Evolutionary conservation across 257 asterid species (phyloP), one percentile per base, ranked within the genome.

Genomic region (Rubia yunnanensis): DNA sequence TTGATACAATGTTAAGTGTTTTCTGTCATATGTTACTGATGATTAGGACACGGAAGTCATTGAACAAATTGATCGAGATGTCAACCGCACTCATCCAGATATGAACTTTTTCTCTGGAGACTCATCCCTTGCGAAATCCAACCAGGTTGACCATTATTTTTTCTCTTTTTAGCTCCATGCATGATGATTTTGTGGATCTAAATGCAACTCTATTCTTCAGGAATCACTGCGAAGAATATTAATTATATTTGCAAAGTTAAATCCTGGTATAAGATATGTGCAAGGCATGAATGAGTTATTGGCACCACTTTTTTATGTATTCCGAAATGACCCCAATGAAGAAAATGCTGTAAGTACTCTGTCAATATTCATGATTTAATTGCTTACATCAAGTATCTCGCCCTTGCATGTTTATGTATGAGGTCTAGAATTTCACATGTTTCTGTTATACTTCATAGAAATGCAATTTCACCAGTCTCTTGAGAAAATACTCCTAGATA

Each of bases 241-340:
- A 79, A 84, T 84, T 71, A 66, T 92, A 66, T 92, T 84, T 79
- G 98, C 98, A 23, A 92, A 92, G 82, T 76, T 92, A 78, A 92
- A 92, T 80, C 98, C 98, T 39, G 97, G 98, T 71, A 87, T 92
- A 80, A 83, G 96, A 92, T 92, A 92, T 32, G 98, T 92, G 70
- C 98, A 92, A 84, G 98, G 98, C 79, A 92, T 92, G 98, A 92
- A 92, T 80, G 98, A 92, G 85, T 66, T 92, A 60, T 78, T 92
- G 80, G 98, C 98, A 0, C 98, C 98, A 55, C 73, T 92, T 26
- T 89, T 67, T 72, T 89, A 81, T 68, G 85, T 89, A 66, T 89
- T 89, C 78, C 83, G 78, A 76, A 92, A 78, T 69, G 98, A 92
- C 66, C 94, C 95, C 28, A 72, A 72, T 54, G 94, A 84, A 67